Conservation (phyloP, 2,329 filamentous ascomycete genomes). For the Fusarium sp. region DNA sequence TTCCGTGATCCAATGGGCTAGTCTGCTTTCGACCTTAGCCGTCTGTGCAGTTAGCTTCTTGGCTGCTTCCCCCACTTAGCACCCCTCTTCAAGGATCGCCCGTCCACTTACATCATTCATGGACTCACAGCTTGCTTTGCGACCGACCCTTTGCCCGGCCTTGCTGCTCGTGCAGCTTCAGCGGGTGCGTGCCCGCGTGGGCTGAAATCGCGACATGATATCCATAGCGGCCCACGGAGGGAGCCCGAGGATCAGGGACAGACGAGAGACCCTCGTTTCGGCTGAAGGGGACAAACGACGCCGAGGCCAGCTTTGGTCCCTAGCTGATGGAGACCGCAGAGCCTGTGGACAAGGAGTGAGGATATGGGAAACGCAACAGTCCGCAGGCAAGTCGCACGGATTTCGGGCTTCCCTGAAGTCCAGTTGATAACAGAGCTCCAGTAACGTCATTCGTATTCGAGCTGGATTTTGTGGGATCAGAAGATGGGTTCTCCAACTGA, state of each 20-base stretch:
- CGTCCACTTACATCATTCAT: conserved; percentile 46
- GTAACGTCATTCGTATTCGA: not conserved
- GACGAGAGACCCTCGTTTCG: conserved; percentile 6
- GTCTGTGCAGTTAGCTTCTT: conserved; percentile 23
- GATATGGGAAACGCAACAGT: not conserved
- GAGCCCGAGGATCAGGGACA: conserved; percentile 21
- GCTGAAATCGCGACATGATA: conserved; percentile 26
- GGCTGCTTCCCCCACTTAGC: conserved; percentile 37
- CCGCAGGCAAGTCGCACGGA: not conserved
- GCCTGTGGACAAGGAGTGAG: not conserved
- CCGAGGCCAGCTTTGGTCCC: conserved; percentile 11
- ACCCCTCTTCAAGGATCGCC: conserved; percentile 31
- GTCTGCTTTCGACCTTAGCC: conserved; percentile 16
- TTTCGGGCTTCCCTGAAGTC: not conserved
- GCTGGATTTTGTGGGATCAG: not conserved
- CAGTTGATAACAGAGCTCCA: not conserved
- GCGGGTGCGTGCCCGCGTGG: conserved; percentile 18
- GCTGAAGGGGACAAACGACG: conserved; percentile 16
- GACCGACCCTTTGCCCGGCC: conserved; percentile 19
- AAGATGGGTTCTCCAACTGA: not conserved
- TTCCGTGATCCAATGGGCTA: conserved; percentile 35
- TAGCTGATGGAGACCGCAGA: not conserved
- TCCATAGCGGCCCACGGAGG: conserved; percentile 15
- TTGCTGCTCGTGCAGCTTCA: conserved; percentile 22
- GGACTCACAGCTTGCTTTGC: conserved; percentile 34